Conservation (phyloP, 257 asterid genomes). For the Gentiana straminea region DNA sequence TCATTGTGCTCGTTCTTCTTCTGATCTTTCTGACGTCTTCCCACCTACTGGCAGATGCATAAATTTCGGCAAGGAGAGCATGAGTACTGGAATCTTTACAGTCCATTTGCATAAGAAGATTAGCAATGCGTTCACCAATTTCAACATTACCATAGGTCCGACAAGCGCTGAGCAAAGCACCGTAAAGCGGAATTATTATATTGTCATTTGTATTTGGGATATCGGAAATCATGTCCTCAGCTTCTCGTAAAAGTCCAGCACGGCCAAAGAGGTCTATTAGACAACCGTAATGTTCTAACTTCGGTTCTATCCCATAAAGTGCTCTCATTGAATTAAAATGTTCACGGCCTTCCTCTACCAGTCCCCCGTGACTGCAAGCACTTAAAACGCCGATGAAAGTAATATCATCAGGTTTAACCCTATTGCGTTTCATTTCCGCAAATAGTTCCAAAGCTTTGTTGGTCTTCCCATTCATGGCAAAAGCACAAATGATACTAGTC, state of each 20-base stretch:
- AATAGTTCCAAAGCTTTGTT: slow-evolving; percentile 44
- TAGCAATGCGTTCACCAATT: slow-evolving; percentile 64
- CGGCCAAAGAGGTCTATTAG: slow-evolving; percentile 75
- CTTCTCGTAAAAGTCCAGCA: slow-evolving; percentile 72
- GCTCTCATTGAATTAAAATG: slow-evolving; percentile 53
- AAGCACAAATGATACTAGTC: slow-evolving; percentile 65
- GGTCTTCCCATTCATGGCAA: slow-evolving; percentile 61
- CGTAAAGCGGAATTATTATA: slow-evolving; percentile 46
- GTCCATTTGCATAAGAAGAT: slow-evolving; percentile 38
- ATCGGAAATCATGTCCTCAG: slow-evolving; percentile 39
- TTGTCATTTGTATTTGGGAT: slow-evolving; percentile 28
- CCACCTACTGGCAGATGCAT: slow-evolving; percentile 76
- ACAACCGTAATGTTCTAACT: slow-evolving; percentile 74
- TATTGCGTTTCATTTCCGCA: slow-evolving; percentile 49
- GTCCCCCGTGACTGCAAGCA: slow-evolving; percentile 86
- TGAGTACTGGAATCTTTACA: slow-evolving; percentile 47
- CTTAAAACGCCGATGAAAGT: slow-evolving; percentile 70
- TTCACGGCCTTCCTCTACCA: slow-evolving; percentile 67
- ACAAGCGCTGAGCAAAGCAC: slow-evolving; percentile 82
- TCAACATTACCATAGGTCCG: slow-evolving; percentile 51
- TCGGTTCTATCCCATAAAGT: slow-evolving; percentile 48
- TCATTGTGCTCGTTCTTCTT: slow-evolving; percentile 32
- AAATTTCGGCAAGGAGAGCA: slow-evolving; percentile 54
- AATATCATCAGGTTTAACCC: slow-evolving; percentile 62
- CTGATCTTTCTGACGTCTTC: slow-evolving; percentile 50